Base-by-base conservation (phyloP, 148 eudicot genomes). In the Nyssa sinensis region DNA sequence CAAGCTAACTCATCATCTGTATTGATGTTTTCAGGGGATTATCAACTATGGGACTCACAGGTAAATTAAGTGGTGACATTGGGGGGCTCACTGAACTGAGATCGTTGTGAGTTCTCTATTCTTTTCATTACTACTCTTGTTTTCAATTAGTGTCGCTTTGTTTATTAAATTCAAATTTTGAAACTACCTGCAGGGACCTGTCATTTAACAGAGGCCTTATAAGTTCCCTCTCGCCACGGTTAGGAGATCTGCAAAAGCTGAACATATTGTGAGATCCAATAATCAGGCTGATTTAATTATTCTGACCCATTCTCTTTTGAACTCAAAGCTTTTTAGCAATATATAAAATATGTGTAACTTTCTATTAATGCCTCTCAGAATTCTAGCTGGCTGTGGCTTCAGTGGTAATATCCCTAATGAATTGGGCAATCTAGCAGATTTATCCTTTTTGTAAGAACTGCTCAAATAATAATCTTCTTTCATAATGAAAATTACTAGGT, bases 301-400 rank as follows among this genome's bases (percentile, higher is more conserved):
- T 64, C 53, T 30, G 7, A 23, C 1, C 27, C 34, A 3, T 30
- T 23, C 55, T 67, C 19, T 44, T 44, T 13, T 44, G 0, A 3
- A 44, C 17, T 44, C 13, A 17, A 60, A 62, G 9, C 28, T 58
- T 25, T 63, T 37, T 0, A 34, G 17, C 58, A 53, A 12, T 37
- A 62, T 63, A 17, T 49, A 21, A 23, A 23, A 12, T 17, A 25
- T 24, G 5, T 28, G 34, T 17, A 28, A 31, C 51, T 63, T 17
- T 55, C 4, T 19, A 10, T 60, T 37, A 79, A 53, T 73, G 51
- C 49, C 67, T n/a, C 71, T 27, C 90, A 94, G 98, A 79, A 94
- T 90, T 67, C 78, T 94, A 31, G 96, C 98, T 21, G 98, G 98
- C 3, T 94, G 98, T 77, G 79, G 97, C 68, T 94, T 94, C 89